Evolutionary conservation across 1,139 yeast genomes (phyloP).

Genomic region (Geotrichum macrosporum): DNA sequence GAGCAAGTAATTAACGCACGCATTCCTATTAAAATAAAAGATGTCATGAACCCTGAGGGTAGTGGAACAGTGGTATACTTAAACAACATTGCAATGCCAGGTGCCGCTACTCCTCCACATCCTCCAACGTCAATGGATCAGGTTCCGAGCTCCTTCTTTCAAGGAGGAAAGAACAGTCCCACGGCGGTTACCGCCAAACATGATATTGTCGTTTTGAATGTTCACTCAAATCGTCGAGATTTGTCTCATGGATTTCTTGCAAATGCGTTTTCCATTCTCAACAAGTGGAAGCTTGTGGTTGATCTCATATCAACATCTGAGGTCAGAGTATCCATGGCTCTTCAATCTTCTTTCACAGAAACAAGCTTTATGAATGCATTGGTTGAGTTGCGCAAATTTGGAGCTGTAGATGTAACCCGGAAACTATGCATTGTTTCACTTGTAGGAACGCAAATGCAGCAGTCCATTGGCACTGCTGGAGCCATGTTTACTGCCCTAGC

Average conservation of each 20-base stretch:
- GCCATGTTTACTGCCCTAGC: slow-evolving; percentile 94
- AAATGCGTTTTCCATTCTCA: slow-evolving; percentile 79
- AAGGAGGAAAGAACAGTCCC: slow-evolving; percentile 50
- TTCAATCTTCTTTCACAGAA: slow-evolving; percentile 56
- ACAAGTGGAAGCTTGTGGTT: slow-evolving; percentile 79
- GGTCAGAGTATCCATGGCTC: slow-evolving; percentile 97
- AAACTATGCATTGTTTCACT: slow-evolving; percentile 87
- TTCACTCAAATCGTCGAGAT: slow-evolving; percentile 90
- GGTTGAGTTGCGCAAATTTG: slow-evolving; percentile 70
- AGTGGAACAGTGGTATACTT: slow-evolving; percentile 92
- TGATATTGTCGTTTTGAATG: slow-evolving; percentile 84
- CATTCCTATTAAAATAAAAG: slow-evolving; percentile 93
- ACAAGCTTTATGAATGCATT: slow-evolving; percentile 62
- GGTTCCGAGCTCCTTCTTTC: slow-evolving; percentile 29
- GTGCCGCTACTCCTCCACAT: slow-evolving; percentile 40
- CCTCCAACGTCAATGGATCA: slow-evolving; percentile 8
- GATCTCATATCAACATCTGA: slow-evolving; percentile 95
- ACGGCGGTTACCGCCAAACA: slow-evolving; percentile 96
- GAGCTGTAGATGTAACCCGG: slow-evolving; percentile 81
- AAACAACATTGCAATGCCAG: slow-evolving; percentile 57
- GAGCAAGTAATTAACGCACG: slow-evolving; percentile 95
- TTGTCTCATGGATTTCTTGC: slow-evolving; percentile 94
- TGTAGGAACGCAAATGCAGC: slow-evolving; percentile 97
- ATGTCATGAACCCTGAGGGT: slow-evolving; percentile 88
- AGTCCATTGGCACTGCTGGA: slow-evolving; percentile 94